phyloP scores from a whole-genome alignment of 768 basidiomycete genomes.

The Pisolithus tinctorius region DNA sequence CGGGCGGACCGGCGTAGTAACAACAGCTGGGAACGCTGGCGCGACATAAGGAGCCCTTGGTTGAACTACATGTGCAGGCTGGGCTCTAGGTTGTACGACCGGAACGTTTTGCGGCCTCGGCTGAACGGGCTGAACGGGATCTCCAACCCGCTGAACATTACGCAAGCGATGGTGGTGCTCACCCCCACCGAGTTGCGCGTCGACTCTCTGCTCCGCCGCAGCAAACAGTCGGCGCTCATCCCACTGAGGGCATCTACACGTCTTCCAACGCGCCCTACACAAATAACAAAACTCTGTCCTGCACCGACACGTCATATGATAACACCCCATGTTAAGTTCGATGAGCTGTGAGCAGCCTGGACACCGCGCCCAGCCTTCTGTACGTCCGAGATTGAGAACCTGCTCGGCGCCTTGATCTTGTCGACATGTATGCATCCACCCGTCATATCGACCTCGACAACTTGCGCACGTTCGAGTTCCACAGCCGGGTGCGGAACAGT shows the following conservation, averaged over 20 bases:
- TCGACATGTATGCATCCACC: constrained; percentile 19
- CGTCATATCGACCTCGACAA: constrained; percentile 19
- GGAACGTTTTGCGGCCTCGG: not conserved
- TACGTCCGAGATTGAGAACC: constrained; percentile 20
- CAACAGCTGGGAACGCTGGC: too few relatives aligned
- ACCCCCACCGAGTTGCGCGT: constrained; percentile 25
- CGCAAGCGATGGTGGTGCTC: too few relatives aligned
- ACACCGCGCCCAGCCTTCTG: constrained; percentile 33
- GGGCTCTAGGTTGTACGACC: not conserved
- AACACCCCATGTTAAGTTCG: constrained; percentile 32
- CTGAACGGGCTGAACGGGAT: too few relatives aligned
- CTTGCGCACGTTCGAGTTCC: constrained; percentile 16
- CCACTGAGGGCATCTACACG: constrained; percentile 59
- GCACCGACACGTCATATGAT: constrained; percentile 37
- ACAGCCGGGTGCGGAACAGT: constrained; percentile 16
- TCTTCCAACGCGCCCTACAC: constrained; percentile 55
- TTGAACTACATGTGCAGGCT: not conserved
- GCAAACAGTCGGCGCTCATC: constrained; percentile 40
- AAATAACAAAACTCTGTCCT: constrained; percentile 37
- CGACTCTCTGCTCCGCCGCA: constrained; percentile 41
- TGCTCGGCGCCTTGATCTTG: constrained; percentile 19
- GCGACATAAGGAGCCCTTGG: not conserved
- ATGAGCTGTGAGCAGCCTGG: constrained; percentile 34
- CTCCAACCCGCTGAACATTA: too few relatives aligned
- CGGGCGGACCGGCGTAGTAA: too few relatives aligned